These are phyloP conservation scores for Theobroma cacao DNA, from an alignment of 345 rosid genomes.

Conservation along the genomic window DNA sequence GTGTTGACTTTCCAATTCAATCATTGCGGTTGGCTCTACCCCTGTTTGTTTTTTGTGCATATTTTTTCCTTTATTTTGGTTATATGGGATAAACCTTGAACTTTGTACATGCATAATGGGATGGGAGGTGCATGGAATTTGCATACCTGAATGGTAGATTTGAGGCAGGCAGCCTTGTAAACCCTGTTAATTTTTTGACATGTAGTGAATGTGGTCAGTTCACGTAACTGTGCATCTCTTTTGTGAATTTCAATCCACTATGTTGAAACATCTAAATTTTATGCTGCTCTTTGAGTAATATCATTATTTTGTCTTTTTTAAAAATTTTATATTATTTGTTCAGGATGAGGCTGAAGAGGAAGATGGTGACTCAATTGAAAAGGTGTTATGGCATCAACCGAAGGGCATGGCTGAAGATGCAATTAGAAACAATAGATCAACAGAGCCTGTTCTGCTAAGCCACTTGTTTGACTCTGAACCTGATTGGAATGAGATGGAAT, in stretches of 20 bases:
- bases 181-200: neutral
- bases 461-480: slow-evolving; percentile 73
- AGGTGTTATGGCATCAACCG: slow-evolving; percentile 97
- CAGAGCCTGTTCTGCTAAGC: slow-evolving; percentile 70
- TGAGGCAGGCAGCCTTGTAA: neutral
- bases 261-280: neutral
- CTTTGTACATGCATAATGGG: neutral
- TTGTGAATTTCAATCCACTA: neutral
- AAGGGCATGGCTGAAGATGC: slow-evolving; percentile 82
- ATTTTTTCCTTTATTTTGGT: neutral
- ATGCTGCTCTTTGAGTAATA: neutral
- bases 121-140: neutral
- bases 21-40: neutral
- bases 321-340: slow-evolving; percentile 8
- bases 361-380: slow-evolving; percentile 93
- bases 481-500: slow-evolving; percentile 91
- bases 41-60: neutral
- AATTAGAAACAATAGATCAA: slow-evolving; percentile 49
- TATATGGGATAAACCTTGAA: neutral
- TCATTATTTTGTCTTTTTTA: neutral
- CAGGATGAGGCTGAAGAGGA: slow-evolving; percentile 97
- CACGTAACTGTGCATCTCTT: neutral
- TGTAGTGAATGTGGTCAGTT: neutral
- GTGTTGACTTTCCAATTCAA: neutral
- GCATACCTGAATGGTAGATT: neutral